phyloP scores from a whole-genome alignment of 805 yeast species.

The Candida broadrunensis region DNA sequence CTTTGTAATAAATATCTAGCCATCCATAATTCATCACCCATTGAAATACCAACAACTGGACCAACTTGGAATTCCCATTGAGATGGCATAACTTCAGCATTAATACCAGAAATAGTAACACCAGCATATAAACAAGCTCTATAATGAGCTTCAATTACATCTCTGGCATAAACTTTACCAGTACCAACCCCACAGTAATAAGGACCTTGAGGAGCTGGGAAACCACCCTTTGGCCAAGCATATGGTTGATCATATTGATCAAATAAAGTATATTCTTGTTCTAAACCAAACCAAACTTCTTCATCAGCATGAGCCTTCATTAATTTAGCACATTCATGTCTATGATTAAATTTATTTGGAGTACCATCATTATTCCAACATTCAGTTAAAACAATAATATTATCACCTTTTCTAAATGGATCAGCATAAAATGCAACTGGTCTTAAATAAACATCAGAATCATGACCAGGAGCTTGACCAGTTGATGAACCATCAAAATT shows the following conservation, averaged over 20 bases:
- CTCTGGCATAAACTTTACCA: constrained; percentile 97
- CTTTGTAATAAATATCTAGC: constrained; percentile 90
- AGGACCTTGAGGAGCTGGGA: constrained; percentile 99
- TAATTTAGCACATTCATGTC: constrained; percentile 93
- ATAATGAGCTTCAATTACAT: constrained; percentile 98
- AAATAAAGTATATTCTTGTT: constrained; percentile 96
- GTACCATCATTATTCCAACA: constrained; percentile 99
- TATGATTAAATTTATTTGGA: constrained; percentile 97
- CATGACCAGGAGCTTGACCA: constrained; percentile 97
- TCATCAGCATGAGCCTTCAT: constrained; percentile 87
- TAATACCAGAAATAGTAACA: constrained; percentile 87
- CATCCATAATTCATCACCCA: constrained; percentile 98
- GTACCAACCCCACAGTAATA: constrained; percentile 99
- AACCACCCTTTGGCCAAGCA: constrained; percentile 99
- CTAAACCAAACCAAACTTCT: constrained; percentile 95
- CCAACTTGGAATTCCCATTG: constrained; percentile 99
- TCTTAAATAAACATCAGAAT: constrained; percentile 91
- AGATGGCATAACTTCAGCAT: constrained; percentile 99
- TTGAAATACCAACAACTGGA: constrained; percentile 89
- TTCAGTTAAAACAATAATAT: constrained; percentile 91
- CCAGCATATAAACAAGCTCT: constrained; percentile 96
- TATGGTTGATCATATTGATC: constrained; percentile 87
- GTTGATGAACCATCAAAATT: constrained; percentile 99
- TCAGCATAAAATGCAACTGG: constrained; percentile 96
- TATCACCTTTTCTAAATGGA: constrained; percentile 97